These are phyloP conservation scores for Rossbeevera mucosa DNA, from an alignment of 768 basidiomycete genomes.

Conservation along the genomic window DNA sequence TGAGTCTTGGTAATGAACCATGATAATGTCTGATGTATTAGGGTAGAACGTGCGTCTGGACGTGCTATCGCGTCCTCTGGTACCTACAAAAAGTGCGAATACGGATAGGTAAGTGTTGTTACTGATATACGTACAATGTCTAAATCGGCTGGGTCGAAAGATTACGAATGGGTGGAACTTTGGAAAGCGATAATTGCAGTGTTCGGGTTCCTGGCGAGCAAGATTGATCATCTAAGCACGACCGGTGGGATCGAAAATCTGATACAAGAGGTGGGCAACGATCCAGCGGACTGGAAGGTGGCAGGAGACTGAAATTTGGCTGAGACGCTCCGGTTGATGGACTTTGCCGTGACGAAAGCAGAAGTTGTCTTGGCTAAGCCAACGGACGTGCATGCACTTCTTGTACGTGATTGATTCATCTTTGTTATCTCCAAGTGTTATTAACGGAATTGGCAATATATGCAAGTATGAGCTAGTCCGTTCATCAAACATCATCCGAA, in stretches of 20 bases:
- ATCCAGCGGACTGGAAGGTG: background rate
- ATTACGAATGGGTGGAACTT: conserved; percentile 62
- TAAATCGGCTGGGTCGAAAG: conserved; percentile 29
- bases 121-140: background rate
- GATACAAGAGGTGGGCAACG: conserved; percentile 45
- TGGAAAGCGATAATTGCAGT: conserved; percentile 57
- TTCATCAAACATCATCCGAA: conserved; percentile 44
- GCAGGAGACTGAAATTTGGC: conserved; percentile 1
- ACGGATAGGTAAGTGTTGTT: conserved; percentile 47
- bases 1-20: conserved; percentile 27
- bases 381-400: conserved; percentile 51
- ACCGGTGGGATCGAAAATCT: conserved; percentile 52
- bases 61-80: conserved; percentile 54
- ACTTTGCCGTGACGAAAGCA: conserved; percentile 46
- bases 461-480: conserved; percentile 65
- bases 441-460: background rate
- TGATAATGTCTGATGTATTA: conserved; percentile 1
- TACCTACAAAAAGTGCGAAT: conserved; percentile 49
- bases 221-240: conserved; percentile 47
- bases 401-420: conserved; percentile 42
- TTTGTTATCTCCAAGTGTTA: background rate
- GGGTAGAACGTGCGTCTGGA: conserved; percentile 51
- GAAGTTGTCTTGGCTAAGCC: conserved; percentile 54
- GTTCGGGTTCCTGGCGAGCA: conserved; percentile 52
- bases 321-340: conserved; percentile 52